Conservation (phyloP, 2,329 filamentous ascomycete genomes). For the Bipolaris bicolor region DNA sequence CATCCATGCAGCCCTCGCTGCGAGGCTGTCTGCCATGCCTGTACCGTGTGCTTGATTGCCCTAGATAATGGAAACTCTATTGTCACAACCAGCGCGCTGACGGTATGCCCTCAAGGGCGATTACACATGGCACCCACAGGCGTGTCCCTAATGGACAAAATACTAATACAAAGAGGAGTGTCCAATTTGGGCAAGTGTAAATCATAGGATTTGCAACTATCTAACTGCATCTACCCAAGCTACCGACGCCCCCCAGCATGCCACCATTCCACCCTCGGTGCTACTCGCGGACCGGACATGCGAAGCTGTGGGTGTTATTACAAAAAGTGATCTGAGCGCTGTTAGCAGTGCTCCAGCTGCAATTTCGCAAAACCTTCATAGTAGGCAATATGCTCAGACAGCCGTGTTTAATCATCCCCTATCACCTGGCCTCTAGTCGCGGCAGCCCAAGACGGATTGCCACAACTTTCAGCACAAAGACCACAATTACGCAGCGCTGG, state of each 20-base stretch:
- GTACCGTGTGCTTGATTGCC: background rate
- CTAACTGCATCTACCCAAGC: background rate
- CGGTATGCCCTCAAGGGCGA: background rate
- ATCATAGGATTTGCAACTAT: background rate
- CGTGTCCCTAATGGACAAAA: background rate
- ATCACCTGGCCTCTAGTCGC: constrained; percentile 61
- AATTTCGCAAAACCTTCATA: constrained; percentile 11
- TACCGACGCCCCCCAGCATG: background rate
- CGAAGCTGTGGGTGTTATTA: background rate
- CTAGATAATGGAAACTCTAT: background rate
- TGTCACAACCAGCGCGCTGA: background rate
- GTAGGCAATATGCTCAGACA: constrained; percentile 59
- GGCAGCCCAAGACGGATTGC: constrained; percentile 53
- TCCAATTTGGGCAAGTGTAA: background rate
- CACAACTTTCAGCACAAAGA: constrained; percentile 56
- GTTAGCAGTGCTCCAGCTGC: constrained; percentile 20
- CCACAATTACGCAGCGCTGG: constrained; percentile 60
- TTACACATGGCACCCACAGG: background rate
- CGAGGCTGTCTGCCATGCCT: background rate
- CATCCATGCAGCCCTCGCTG: background rate
- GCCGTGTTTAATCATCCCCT: constrained; percentile 73
- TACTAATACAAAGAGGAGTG: too few species aligned
- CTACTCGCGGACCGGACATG: background rate
- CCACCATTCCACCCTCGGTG: background rate
- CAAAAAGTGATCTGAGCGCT: constrained; percentile 3